These are phyloP conservation scores for Coemansia sp. DNA, from an alignment of 192 early-diverging fungal species.

Conservation along the genomic window DNA sequence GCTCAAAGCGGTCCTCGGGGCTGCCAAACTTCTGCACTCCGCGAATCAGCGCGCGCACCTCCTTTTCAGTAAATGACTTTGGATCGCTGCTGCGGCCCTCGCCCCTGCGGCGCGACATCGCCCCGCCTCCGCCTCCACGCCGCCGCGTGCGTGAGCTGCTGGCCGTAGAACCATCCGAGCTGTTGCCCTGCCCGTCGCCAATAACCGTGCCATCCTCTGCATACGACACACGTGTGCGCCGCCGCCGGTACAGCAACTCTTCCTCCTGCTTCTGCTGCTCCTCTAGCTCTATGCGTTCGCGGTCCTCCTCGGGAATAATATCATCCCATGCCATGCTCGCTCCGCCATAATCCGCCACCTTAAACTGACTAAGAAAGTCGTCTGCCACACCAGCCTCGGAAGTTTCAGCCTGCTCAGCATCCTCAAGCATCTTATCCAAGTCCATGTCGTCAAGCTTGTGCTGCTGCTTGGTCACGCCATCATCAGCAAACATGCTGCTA, in stretches of 20 bases:
- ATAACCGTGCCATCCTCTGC: constrained; percentile 58
- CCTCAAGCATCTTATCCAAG: constrained; percentile 93
- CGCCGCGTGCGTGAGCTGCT: constrained; percentile 27
- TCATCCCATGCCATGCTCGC: constrained; percentile 86
- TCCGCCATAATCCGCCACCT: constrained; percentile 83
- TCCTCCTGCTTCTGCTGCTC: constrained; percentile 63
- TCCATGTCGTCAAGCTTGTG: constrained; percentile 91
- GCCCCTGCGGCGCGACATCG: constrained; percentile 25
- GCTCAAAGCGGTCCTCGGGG: constrained; percentile 72
- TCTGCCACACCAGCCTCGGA: constrained; percentile 67
- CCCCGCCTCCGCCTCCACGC: constrained; percentile 21
- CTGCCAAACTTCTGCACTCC: constrained; percentile 83
- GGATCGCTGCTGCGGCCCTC: constrained; percentile 46
- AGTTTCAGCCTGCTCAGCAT: constrained; percentile 90
- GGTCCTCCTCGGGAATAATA: constrained; percentile 88
- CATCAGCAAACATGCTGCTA: constrained; percentile 89
- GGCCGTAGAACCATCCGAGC: constrained; percentile 35
- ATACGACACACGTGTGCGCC: constrained; percentile 62
- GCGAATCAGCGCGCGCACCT: constrained; percentile 76
- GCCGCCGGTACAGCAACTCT: constrained; percentile 58
- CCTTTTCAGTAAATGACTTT: constrained; percentile 68
- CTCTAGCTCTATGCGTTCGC: constrained; percentile 67
- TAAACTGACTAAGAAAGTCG: constrained; percentile 94
- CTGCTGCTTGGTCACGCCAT: constrained; percentile 57
- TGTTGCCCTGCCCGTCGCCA: constrained; percentile 30